Base-by-base conservation (phyloP, 768 basidiomycete genomes). In the Mycena haematopus region DNA sequence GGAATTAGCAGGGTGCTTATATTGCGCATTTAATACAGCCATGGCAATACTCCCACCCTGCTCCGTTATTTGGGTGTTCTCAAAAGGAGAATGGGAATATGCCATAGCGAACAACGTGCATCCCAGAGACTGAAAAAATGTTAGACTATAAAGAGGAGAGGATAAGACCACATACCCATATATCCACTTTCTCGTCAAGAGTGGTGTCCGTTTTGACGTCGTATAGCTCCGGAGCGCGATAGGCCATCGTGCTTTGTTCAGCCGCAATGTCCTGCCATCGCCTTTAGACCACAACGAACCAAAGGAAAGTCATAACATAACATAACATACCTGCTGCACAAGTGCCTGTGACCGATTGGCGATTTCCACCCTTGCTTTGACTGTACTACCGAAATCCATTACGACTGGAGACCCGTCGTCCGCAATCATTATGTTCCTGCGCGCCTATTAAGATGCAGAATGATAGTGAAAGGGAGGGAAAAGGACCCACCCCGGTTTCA, bases 171-270 rank as follows among this genome's bases (percentile, higher is more conserved):
- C 86, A 59, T 77, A 94, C 95, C 95, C 95, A 97, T 33, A 97
- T 95, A 72, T 97, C 95, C 13, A 97, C 95, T 71, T 95, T 96
- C 78, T 98, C 96, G 68, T 97, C 93, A 9, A 99, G 77, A 0
- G 80, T 86, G 42, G 84, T 79, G 24, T 93, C 93, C 6, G 95
- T 98, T 74, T 96, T 96, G 58, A 97, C 96, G 69, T 99, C 97
- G 72, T 98, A 99, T 22, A 99, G 80, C 72, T 99, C 97, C 0
- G 97, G 97, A 2, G 97, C 96, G 21, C 97, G 89, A 70, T 96
- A 99, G 0, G 97, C 93, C 97, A 99, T 99, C 14, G 95, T 95
- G 67, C 95, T 96, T 75, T 96, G 96, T 75, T 99, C 97, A 19
- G 94, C 95, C 3, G 97, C 97, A 65, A 96, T 87, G 73, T 99